A percentile compares a stretch with the other conserved stretches of the same genome.
These are phyloP conservation scores for Bauhinia variegata DNA, from an alignment of 306 rosid species.

Conservation along the genomic window DNA sequence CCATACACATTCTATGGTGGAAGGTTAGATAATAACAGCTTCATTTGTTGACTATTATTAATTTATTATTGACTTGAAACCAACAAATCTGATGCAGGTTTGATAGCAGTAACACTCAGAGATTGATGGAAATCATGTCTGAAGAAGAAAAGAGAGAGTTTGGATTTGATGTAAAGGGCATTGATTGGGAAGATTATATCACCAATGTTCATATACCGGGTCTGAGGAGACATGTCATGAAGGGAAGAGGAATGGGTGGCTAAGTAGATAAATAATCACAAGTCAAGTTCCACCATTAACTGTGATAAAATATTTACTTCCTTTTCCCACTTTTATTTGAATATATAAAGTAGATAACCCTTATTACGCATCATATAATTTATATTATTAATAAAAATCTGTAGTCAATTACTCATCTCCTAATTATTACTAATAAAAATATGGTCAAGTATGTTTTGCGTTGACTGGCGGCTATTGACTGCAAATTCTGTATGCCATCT, in stretches of 20 bases:
- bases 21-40: constrained; percentile 56
- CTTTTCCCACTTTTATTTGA: constrained; percentile 12
- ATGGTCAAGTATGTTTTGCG: background rate
- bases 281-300: constrained; percentile 32
- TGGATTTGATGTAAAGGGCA: constrained; percentile 76
- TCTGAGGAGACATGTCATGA: constrained; percentile 83
- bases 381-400: constrained; percentile 38
- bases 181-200: constrained; percentile 87
- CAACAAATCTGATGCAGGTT: constrained; percentile 57
- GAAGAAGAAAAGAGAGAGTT: constrained; percentile 81
- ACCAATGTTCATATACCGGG: constrained; percentile 90
- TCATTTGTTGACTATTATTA: too few species aligned
- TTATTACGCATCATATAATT: constrained; percentile 46
- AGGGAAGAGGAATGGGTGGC: constrained; percentile 69
- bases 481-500: too few species aligned
- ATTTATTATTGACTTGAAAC: constrained; percentile 15
- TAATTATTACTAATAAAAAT: constrained; percentile 34
- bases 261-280: constrained; percentile 27
- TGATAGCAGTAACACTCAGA: constrained; percentile 79
- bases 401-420: constrained; percentile 11
- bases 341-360: constrained; percentile 34
- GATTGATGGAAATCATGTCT: constrained; percentile 73
- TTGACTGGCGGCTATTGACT: too few species aligned
- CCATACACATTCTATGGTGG: constrained; percentile 95
- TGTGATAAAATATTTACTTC: constrained; percentile 32